Conservation (phyloP, 495 filamentous ascomycete species). For the Achaetomiella virescens region DNA sequence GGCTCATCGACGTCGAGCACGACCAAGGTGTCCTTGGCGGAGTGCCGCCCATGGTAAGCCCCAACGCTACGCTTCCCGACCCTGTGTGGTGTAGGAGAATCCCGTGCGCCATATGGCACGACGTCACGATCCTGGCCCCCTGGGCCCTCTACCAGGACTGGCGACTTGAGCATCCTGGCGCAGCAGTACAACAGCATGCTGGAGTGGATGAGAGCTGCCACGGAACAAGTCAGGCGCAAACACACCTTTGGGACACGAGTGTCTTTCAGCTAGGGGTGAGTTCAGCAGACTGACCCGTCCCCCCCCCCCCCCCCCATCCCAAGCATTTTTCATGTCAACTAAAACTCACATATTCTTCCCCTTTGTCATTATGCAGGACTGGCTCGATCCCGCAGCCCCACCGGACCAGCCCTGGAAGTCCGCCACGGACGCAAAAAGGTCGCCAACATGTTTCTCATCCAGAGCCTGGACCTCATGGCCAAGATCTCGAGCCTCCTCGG, state of each 20-base stretch:
- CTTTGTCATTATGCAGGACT: slow-evolving; percentile 28
- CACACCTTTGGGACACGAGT: not conserved
- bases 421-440: slow-evolving; percentile 31
- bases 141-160: not conserved
- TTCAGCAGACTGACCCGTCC: no score
- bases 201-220: not conserved
- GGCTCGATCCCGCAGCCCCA: slow-evolving; percentile 44
- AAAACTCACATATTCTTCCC: no score
- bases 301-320: no score
- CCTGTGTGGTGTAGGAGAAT: not conserved
- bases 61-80: not conserved
- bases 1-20: slow-evolving; percentile 23
- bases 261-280: slow-evolving; percentile 28
- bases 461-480: slow-evolving; percentile 7
- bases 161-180: not conserved
- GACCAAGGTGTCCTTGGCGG: slow-evolving; percentile 26
- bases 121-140: not conserved
- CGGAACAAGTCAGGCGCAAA: not conserved
- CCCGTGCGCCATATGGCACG: not conserved
- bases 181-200: not conserved
- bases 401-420: slow-evolving; percentile 32
- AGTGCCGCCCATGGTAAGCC: not conserved
- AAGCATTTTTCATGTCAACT: no score
- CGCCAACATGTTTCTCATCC: slow-evolving; percentile 4
- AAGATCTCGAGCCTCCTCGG: not conserved